Evolutionary conservation across 345 rosid genomes (phyloP).

Genomic region (Nasturtium officinale): DNA sequence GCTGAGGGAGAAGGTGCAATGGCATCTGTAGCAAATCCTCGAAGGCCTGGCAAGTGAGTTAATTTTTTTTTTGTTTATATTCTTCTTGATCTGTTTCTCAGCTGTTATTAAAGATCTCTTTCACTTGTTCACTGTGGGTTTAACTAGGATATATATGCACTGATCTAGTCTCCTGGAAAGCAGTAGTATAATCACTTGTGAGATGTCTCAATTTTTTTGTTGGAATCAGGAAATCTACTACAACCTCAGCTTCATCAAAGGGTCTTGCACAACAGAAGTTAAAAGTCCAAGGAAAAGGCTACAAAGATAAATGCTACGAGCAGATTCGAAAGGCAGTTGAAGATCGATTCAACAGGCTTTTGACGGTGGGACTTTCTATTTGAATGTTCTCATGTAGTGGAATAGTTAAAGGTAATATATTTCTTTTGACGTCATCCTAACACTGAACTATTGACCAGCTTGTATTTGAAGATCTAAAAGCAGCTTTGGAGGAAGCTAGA

Average conservation of each 20-base stretch:
- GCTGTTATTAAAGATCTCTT: constrained; percentile 9
- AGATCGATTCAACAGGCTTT: constrained; percentile 78
- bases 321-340: constrained; percentile 87
- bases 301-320: constrained; percentile 97
- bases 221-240: constrained; percentile 64
- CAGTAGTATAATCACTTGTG: constrained; percentile 7
- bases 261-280: constrained; percentile 68
- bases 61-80: constrained; percentile 16
- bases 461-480: constrained; percentile 85
- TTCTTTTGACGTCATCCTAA: constrained; percentile 38
- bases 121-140: constrained; percentile 17
- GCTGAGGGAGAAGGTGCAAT: constrained; percentile 97
- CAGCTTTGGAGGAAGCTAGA: constrained; percentile 97
- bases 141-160: not conserved
- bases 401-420: constrained; percentile 7
- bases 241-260: constrained; percentile 58
- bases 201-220: constrained; percentile 17
- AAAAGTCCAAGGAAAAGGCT: constrained; percentile 90
- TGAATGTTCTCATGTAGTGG: constrained; percentile 21
- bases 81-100: constrained; percentile 16
- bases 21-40: constrained; percentile 91
- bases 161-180: constrained; percentile 16
- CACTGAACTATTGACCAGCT: constrained; percentile 57
- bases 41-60: constrained; percentile 80
- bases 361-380: constrained; percentile 57